Base-by-base conservation (phyloP, 2,329 filamentous ascomycete genomes). In the Pyrenochaeta sp. region DNA sequence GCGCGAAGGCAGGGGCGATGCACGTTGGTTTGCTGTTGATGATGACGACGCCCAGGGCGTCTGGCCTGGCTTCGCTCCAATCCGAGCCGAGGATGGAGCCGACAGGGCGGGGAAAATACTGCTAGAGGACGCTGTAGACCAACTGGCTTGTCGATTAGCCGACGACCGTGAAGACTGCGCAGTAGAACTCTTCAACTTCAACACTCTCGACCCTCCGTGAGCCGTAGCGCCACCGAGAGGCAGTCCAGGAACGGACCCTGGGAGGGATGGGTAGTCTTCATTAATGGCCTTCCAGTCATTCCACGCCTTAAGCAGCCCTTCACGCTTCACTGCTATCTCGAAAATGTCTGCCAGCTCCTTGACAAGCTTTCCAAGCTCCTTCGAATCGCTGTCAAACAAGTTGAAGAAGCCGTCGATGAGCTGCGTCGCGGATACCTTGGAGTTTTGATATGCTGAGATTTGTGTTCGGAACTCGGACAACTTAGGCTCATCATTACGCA, bases 261-360 rank as follows among this genome's bases (percentile, higher is more conserved):
- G 92, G 1, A 97, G 77, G 2, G 89, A 90, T 0, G 93, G 93
- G 58, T 96, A 97, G 68, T 96, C 92, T 71, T 96, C 92, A 56
- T 96, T 95, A 73, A 96, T 94, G 24, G 91, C 91, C 32, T 90
- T 89, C 90, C 93, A 96, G 72, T 96, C 89, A 58, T 90, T 90
- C 91, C 93, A 96, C 1, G 92, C 90, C 60, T 87, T 87, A 18
- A 91, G 82, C 3, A 99, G 75, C 1, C 77, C 79, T 38, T 87
- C 85, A 1, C 84, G 84, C 67, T 96, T 96, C 13, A 71, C 67
- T 35, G 87, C 81, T 57, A 95, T 87, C 58, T 99, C 93, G 60
- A 94, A 97, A 8, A 99, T 84, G 38, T 97, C 93, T 4, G 93
- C 89, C 3, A 96, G 82, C 67, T 99, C 94, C 49, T 93, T 89